phyloP scores from a whole-genome alignment of 2,329 filamentous ascomycete genomes.

The Boeremia lycopersici region DNA sequence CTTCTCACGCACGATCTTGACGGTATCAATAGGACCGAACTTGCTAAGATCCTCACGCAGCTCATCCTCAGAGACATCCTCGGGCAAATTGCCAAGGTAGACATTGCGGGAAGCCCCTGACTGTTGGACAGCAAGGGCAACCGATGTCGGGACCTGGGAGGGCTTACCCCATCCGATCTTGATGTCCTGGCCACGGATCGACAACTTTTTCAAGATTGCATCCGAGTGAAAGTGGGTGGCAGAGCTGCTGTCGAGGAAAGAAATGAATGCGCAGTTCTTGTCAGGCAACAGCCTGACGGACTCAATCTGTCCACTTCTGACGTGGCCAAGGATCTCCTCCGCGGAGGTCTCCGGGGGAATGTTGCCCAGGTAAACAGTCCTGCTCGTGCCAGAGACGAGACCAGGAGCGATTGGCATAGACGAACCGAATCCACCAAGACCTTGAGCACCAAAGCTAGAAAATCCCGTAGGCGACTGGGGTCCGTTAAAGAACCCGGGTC shows the following conservation, averaged over 20 bases:
- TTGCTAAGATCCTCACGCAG: slow-evolving; percentile 93
- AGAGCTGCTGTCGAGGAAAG: slow-evolving; percentile 95
- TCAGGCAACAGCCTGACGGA: slow-evolving; percentile 96
- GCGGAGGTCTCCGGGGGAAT: slow-evolving; percentile 97
- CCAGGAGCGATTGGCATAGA: slow-evolving; percentile 78
- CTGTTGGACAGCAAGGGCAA: slow-evolving; percentile 96
- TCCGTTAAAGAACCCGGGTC: slow-evolving; percentile 77
- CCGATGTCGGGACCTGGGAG: slow-evolving; percentile 95
- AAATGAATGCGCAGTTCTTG: slow-evolving; percentile 99
- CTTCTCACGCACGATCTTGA: slow-evolving; percentile 98
- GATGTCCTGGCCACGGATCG: slow-evolving; percentile 98
- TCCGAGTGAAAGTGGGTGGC: slow-evolving; percentile 99
- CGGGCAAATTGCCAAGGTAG: slow-evolving; percentile 90
- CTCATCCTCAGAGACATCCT: slow-evolving; percentile 90
- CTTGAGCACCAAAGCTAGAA: slow-evolving; percentile 65
- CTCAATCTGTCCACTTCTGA: slow-evolving; percentile 96
- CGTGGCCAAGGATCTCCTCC: slow-evolving; percentile 95
- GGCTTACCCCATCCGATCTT: slow-evolving; percentile 99
- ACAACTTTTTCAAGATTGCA: slow-evolving; percentile 98
- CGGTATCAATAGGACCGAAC: slow-evolving; percentile 93
- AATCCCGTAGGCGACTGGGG: slow-evolving; percentile 89
- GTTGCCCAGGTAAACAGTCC: slow-evolving; percentile 96
- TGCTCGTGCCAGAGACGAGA: slow-evolving; percentile 86
- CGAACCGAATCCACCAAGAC: slow-evolving; percentile 70
- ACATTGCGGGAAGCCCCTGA: slow-evolving; percentile 96